Percentiles rank a stretch among this genome's conserved stretches.
phyloP scores from a whole-genome alignment of 176 grass and related monocot genomes.

The Avena sativa region DNA sequence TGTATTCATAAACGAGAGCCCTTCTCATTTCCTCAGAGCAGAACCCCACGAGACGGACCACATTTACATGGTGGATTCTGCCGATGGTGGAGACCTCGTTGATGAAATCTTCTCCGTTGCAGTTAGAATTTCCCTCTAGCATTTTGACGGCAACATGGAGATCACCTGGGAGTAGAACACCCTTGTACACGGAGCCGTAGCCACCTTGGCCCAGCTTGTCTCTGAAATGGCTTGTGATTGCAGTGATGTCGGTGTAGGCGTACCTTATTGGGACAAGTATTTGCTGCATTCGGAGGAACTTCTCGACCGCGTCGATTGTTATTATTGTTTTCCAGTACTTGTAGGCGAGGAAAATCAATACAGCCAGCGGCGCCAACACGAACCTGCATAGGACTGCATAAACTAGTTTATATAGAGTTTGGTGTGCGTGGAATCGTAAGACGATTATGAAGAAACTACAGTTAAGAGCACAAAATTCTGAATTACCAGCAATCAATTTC shows the following conservation, averaged over 20 bases:
- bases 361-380: too few species aligned
- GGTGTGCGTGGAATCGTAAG: too few species aligned
- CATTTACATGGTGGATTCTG: constrained; percentile 55
- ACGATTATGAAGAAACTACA: too few species aligned
- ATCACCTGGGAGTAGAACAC: background rate
- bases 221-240: constrained; percentile 58
- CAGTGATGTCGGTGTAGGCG: constrained; percentile 51
- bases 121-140: constrained; percentile 9
- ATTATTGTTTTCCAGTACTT: too few species aligned
- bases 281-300: constrained; percentile 25
- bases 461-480: too few species aligned
- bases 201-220: constrained; percentile 62
- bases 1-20: constrained; percentile 53
- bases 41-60: constrained; percentile 41
- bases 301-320: too few species aligned
- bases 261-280: constrained; percentile 38
- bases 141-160: constrained; percentile 52
- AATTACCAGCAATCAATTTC: too few species aligned
- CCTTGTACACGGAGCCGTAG: constrained; percentile 54
- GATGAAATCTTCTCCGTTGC: constrained; percentile 65
- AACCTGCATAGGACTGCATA: too few species aligned
- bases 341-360: too few species aligned
- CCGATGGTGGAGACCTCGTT: constrained; percentile 57
- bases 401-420: too few species aligned
- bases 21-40: constrained; percentile 46